Evolutionary conservation across 352 stramenopile genomes (phyloP), one percentile per base, ranked within the genome.

Genomic region (Phytophthora ramorum): DNA sequence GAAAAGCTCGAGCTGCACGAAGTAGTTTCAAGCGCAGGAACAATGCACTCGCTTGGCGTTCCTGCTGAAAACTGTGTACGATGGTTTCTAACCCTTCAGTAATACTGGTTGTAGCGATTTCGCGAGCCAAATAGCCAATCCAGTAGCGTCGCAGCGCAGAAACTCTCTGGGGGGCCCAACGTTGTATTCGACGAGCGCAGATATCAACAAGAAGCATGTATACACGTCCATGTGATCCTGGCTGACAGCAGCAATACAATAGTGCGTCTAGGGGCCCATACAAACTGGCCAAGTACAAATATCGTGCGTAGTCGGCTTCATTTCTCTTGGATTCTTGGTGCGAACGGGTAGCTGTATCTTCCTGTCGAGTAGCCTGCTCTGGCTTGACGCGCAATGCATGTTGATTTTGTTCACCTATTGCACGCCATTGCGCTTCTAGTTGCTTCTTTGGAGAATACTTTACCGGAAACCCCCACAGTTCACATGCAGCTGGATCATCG

Each of bases 281-380:
- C 28, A 59, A 44, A 28, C 40, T 65, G 6, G 38, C 45, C 19
- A 70, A 43, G 37, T 70, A 65, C n/a, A 70, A 32, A n/a, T 65
- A 69, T 16, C 55, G 46, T 8, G 52, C 53, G 40, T 70, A 70
- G 30, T 70, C 61, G n/a, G 20, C 61, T 44, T 58, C n/a, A 26
- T 59, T 30, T 14, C 5, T 20, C 34, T 32, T 45, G 3, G 34
- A 16, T 19, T 54, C 6, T 30, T 55, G 26, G 34, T 59, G 28
- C 2, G 24, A 28, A 3, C n/a, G 24, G 7, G 8, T 32, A 44
- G 14, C 38, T 10, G n/a, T 24, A 13, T 43, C 8, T 52, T 32
- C 32, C 12, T 52, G 37, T 13, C 19, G 7, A 22, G 7, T 41
- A 14, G 44, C 7, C n/a, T 55, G 4, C 8, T 66, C n/a, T 5